Evolutionary conservation across 139 green algal genomes (phyloP), one percentile per base, ranked within the genome.

Genomic region (Ettlia oleoabundans): DNA sequence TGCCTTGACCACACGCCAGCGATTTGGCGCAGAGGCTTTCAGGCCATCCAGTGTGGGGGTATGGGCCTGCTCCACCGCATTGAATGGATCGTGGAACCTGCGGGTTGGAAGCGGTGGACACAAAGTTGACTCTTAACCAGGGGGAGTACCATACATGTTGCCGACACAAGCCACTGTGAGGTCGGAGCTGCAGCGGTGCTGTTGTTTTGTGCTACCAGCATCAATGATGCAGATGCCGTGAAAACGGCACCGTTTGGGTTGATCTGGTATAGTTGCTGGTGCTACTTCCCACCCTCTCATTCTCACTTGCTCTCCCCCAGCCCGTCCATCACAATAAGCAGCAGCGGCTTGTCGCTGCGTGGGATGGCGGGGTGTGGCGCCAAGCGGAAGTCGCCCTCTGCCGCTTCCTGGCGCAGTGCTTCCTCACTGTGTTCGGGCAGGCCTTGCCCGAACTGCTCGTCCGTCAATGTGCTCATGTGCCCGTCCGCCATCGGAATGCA

Each of bases 1-100:
- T 0, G 96, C 96, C 66, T 93, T 87, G 26, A 99, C 85, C 9
- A 85, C 89, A 35, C 94, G 84, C 85, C 88, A 97, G 26, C 73
- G 76, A 1, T 86, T 64, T 43, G 80, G 77, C 10, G 73, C 84
- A 1, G 26, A 62, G 18, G 67, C 63, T 24, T 83, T 87, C 21
- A 98, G 91, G n/a, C 81, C 84, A 64, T 98, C 93, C 33, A 95
- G 89, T 26, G 55, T 84, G 22, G 90, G 90, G 15, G 88, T 92
- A 5, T 90, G 64, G n/a, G 87, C 88, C 3, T 64, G 28, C 18
- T 86, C 37, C 61, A 91, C 84, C 5, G 90, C 90, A 80, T 94
- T 92, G 81, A 83, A 91, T 33, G 89, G 53, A 41, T 91, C 90
- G 21, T 89, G 73, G 55, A 80, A 80, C 80, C 91, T 83, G 77